Evolutionary conservation across 768 basidiomycete species (phyloP).

Genomic region (Steccherinum ochraceum): DNA sequence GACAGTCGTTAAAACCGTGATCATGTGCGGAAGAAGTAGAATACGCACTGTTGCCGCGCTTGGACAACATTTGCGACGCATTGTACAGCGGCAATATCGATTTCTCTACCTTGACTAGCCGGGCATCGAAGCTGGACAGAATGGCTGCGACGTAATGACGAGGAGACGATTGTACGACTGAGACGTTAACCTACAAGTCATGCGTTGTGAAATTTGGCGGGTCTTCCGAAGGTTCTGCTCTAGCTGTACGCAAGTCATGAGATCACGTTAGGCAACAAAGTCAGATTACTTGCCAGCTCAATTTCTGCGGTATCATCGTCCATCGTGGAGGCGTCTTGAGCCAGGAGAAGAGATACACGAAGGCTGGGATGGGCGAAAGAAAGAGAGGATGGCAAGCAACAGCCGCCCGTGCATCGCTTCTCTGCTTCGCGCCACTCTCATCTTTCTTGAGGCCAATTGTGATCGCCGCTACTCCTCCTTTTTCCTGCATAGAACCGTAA

Average conservation of each 20-base stretch:
- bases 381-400: no score
- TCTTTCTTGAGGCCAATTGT: neutral
- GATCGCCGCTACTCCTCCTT: no score
- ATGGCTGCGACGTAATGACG: conserved; percentile 46
- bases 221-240: conserved; percentile 89
- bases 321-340: conserved; percentile 20
- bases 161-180: neutral
- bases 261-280: neutral
- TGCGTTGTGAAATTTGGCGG: conserved; percentile 74
- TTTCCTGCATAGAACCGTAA: no score
- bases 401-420: no score
- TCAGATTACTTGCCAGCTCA: conserved; percentile 43
- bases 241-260: conserved; percentile 37
- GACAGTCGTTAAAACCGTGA: neutral
- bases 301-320: conserved; percentile 70
- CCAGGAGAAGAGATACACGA: neutral
- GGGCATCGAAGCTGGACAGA: conserved; percentile 76
- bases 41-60: conserved; percentile 61
- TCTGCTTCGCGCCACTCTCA: neutral
- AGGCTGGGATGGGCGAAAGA: no score
- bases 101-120: conserved; percentile 78
- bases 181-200: conserved; percentile 57
- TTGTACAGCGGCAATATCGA: conserved; percentile 80
- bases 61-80: conserved; percentile 69
- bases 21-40: neutral